Conservation (phyloP, 805 yeast species). For the Ogataea chonburiensis region DNA sequence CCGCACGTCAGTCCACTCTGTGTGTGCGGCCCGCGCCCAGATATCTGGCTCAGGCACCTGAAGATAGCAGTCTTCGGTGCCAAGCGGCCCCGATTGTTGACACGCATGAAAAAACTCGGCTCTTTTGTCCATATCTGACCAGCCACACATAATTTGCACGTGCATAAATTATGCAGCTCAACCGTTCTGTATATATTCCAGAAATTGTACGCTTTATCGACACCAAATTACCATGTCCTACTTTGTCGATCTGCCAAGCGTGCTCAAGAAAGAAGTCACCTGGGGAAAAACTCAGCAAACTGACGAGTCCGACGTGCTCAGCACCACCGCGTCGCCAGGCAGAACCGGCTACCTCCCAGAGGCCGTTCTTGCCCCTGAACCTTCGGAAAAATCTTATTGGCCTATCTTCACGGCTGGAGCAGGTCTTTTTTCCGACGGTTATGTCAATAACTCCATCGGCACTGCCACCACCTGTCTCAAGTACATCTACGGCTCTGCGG, state of each 20-base stretch:
- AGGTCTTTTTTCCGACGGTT: slow-evolving; percentile 91
- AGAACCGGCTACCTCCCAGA: slow-evolving; percentile 24
- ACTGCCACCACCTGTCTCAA: slow-evolving; percentile 72
- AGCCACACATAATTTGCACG: slow-evolving; percentile 6
- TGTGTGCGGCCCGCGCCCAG: no score
- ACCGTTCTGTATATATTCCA: no score
- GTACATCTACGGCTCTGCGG: slow-evolving; percentile 56
- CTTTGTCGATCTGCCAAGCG: slow-evolving; percentile 14
- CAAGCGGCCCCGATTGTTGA: no score
- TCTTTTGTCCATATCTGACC: no score
- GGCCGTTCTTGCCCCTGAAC: slow-evolving; percentile 25
- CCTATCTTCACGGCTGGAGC: slow-evolving; percentile 85
- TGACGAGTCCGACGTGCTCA: slow-evolving; percentile 20
- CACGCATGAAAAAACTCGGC: no score
- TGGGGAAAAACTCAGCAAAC: slow-evolving; percentile 25
- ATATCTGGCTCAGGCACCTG: no score
- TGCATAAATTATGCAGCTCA: slow-evolving; percentile 2
- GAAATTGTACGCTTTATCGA: not conserved
- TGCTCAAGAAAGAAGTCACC: slow-evolving; percentile 27
- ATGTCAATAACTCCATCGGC: slow-evolving; percentile 80
- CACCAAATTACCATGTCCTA: slow-evolving; percentile 10
- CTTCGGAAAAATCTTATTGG: slow-evolving; percentile 43
- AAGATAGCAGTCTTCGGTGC: no score
- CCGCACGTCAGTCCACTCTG: no score
- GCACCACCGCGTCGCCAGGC: slow-evolving; percentile 23